Percentiles rank a stretch among this genome's conserved stretches.
Evolutionary conservation across 129 eudicot genomes (phyloP).

Genomic region (Pseudognaphalium luteoalbum): DNA sequence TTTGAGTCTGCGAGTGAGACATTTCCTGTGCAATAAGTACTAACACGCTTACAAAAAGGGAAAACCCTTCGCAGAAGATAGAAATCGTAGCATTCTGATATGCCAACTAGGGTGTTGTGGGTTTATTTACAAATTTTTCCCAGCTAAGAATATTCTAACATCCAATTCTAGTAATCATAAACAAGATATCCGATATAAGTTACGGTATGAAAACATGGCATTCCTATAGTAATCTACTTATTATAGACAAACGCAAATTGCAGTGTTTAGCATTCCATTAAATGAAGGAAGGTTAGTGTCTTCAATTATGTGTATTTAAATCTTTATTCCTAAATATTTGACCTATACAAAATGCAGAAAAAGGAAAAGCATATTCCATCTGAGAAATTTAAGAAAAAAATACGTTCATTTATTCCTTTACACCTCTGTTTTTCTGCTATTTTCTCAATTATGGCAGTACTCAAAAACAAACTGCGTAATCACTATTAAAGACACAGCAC

Average conservation of each 20-base stretch:
- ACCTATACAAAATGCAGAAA: not conserved
- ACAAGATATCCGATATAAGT: not conserved
- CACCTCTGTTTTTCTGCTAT: not conserved
- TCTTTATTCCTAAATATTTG: not conserved
- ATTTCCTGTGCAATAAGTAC: slow-evolving; percentile 39
- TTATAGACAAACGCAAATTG: not conserved
- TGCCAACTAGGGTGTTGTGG: not conserved
- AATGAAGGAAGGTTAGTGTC: not conserved
- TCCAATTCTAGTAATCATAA: not conserved
- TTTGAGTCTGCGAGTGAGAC: slow-evolving; percentile 53
- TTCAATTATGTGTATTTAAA: not conserved
- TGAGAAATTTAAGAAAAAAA: not conserved
- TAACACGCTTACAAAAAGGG: not conserved
- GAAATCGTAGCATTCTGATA: not conserved
- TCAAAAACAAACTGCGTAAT: not conserved
- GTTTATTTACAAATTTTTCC: not conserved
- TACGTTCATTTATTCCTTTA: too few species aligned
- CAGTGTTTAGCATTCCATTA: not conserved
- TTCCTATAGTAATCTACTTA: not conserved
- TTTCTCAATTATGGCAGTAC: not conserved
- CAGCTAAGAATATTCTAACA: not conserved
- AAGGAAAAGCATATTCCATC: not conserved
- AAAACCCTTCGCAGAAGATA: not conserved
- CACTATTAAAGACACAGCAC: not conserved
- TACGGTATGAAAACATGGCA: not conserved